Evolutionary conservation across 306 rosid species (phyloP), one percentile per base, ranked within the genome.

Genomic region (Quercus glauca): DNA sequence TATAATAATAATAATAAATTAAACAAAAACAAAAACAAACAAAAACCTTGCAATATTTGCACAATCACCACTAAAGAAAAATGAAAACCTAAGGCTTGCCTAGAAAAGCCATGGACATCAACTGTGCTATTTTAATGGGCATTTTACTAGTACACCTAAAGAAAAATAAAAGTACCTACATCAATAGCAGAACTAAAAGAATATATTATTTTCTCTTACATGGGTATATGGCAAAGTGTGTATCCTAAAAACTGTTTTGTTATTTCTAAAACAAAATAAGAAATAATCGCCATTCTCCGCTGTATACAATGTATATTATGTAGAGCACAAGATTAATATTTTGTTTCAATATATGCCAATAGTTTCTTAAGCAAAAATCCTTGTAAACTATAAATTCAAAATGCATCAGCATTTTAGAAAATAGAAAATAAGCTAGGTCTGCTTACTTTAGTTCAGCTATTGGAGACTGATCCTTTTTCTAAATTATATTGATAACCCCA

Each of bases 91-190:
- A n/a, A 76, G 57, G 18, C 10, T 56, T 26, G 20, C 45, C 58
- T 4, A 63, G 59, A 76, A 45, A 57, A 69, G 45, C 33, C 18
- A 69, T 35, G 65, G 55, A 29, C 53, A 76, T 76, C 59, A 64
- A 31, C 23, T 2, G 3, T 63, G 69, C 69, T 59, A 59, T 59
- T 63, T 63, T 26, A 23, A 63, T 14, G 12, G 19, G 69, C 41
- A 15, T 13, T 61, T 15, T 63, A 25, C 15, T 8, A 63, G 41
- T 63, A 31, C 69, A 26, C 53, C 53, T 3, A 49, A 49, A 11
- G 17, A 12, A 49, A 49, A 11, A 49, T 49, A 49, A 12, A 49
- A 49, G 4, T 49, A 49, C 53, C 53, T 49, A 49, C 53, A 49
- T 49, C 5, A 11, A 49, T 49, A 49, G 53, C 17, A 12, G 53